Evolutionary conservation across 2,329 filamentous ascomycete genomes (phyloP).

Genomic region (Plenodomus biglobosus): DNA sequence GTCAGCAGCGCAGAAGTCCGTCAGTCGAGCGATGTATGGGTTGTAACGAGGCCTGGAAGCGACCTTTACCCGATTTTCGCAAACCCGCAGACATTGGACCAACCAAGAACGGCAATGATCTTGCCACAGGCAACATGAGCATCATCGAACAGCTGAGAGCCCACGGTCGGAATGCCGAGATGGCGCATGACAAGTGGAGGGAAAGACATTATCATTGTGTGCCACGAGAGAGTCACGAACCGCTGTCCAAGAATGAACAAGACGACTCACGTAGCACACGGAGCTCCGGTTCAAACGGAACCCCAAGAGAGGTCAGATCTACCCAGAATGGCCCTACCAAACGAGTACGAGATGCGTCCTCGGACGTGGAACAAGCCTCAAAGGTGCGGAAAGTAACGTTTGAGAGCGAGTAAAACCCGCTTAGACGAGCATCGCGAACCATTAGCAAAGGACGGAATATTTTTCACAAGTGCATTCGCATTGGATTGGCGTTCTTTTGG

Average conservation of each 20-base stretch:
- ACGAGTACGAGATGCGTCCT: background rate
- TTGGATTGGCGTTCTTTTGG: background rate
- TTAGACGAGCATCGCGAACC: background rate
- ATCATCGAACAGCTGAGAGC: background rate
- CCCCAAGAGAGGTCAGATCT: background rate
- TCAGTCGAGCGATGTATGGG: constrained; percentile 23
- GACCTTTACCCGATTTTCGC: constrained; percentile 14
- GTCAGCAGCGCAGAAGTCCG: constrained; percentile 12
- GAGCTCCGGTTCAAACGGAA: background rate
- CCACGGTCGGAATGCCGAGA: background rate
- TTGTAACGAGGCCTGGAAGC: constrained; percentile 24
- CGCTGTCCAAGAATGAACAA: background rate
- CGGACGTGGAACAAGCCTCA: background rate
- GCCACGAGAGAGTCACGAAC: background rate
- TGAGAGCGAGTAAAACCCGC: background rate
- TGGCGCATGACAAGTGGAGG: background rate
- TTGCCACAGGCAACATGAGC: background rate
- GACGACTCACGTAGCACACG: background rate
- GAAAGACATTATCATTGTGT: background rate
- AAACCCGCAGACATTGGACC: no score
- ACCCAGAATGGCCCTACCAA: background rate
- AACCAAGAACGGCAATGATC: background rate
- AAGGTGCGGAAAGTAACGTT: background rate
- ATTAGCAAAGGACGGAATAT: background rate
- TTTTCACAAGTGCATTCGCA: background rate